Percentiles rank a stretch among this genome's conserved stretches.
These are phyloP conservation scores for Trichoderma oligosporum DNA, from an alignment of 2,329 filamentous ascomycete genomes.

Conservation along the genomic window DNA sequence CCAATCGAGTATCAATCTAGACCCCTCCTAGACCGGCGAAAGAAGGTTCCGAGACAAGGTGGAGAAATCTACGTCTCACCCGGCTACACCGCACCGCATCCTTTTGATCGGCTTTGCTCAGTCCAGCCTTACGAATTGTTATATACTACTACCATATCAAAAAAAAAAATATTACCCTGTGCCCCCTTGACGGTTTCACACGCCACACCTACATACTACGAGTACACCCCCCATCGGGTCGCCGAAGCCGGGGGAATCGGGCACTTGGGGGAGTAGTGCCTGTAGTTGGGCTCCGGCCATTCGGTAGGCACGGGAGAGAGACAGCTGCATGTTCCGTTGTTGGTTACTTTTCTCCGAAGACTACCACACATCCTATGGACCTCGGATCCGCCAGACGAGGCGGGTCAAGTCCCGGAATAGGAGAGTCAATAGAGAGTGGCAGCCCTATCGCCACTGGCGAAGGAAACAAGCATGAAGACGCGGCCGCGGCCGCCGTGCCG, in stretches of 20 bases:
- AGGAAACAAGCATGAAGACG: constrained; percentile 1
- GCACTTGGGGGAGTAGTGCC: not conserved
- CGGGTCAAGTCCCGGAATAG: constrained; percentile 13
- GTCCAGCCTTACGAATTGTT: not conserved
- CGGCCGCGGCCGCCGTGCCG: not conserved
- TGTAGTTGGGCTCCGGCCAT: constrained; percentile 1
- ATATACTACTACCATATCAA: not conserved
- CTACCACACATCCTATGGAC: constrained; percentile 16
- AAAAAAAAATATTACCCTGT: no score
- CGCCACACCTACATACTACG: not conserved
- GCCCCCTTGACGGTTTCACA: not conserved
- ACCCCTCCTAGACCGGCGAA: not conserved
- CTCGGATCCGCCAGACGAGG: constrained; percentile 3
- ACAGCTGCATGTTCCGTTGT: not conserved
- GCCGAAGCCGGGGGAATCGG: not conserved
- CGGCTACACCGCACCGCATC: constrained; percentile 7
- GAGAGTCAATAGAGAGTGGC: constrained; percentile 7
- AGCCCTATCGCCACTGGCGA: not conserved
- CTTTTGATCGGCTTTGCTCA: constrained; percentile 8
- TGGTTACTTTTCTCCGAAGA: constrained; percentile 7
- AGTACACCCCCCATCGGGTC: not conserved
- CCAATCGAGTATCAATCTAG: constrained; percentile 1
- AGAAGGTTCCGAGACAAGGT: not conserved
- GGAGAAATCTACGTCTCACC: constrained; percentile 1
- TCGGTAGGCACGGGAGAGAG: constrained; percentile 6